These are phyloP conservation scores for Avena sativa DNA, from an alignment of 176 grass and related monocot genomes.

Conservation along the genomic window DNA sequence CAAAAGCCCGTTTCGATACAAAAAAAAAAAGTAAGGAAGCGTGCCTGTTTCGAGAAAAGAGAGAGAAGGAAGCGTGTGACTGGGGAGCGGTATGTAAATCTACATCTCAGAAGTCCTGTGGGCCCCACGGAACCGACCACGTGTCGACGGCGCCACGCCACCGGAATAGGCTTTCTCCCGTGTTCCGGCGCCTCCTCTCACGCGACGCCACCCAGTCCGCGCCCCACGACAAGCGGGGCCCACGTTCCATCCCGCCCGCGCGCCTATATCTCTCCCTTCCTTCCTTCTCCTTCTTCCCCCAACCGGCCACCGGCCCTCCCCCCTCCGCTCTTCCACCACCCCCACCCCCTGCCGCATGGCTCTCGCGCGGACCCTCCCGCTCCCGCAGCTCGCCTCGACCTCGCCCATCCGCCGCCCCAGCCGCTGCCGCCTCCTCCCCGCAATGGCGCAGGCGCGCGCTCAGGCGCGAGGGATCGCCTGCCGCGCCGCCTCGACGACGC, in stretches of 20 bases:
- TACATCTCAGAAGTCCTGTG: not conserved
- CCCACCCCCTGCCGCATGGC: conserved; percentile 12
- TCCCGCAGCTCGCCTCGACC: conserved; percentile 2
- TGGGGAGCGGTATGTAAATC: not conserved
- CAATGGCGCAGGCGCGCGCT: not conserved
- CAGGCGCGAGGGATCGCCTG: conserved; percentile 31
- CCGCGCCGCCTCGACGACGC: conserved; percentile 22
- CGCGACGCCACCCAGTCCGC: conserved; percentile 9
- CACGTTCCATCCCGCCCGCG: conserved; percentile 22
- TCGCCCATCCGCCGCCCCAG: not conserved
- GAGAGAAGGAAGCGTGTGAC: not conserved
- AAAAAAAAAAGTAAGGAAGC: too few relatives aligned
- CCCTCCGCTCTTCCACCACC: not conserved
- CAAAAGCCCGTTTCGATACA: not conserved
- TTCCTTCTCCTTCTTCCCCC: not conserved
- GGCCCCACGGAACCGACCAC: not conserved
- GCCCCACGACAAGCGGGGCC: conserved; percentile 36
- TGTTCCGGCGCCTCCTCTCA: conserved; percentile 39
- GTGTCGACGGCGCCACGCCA: not conserved
- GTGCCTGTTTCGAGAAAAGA: too few relatives aligned
- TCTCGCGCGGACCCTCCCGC: conserved; percentile 34
- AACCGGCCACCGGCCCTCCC: not conserved
- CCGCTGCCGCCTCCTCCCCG: not conserved
- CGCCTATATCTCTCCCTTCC: not conserved
- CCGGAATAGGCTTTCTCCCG: conserved; percentile 23